A percentile compares a stretch with the other conserved stretches of the same genome.
Evolutionary conservation across 2,329 filamentous ascomycete genomes (phyloP).

Genomic region (Hortaea sp.): DNA sequence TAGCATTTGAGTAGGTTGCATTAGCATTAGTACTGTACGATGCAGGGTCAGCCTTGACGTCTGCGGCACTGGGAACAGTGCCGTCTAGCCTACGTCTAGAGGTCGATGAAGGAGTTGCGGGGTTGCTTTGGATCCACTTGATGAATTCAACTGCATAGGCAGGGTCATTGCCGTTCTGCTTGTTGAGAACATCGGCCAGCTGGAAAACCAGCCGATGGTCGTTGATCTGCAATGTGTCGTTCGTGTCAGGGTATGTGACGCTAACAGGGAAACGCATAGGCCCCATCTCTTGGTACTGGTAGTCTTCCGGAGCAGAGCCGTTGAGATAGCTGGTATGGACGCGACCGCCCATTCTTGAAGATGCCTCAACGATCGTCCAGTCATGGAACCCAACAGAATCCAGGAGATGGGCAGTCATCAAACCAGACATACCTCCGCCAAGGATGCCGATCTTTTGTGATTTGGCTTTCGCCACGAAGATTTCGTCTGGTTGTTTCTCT

Average conservation of each 20-base stretch:
- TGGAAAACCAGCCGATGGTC: constrained; percentile 58
- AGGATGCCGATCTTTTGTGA: constrained; percentile 52
- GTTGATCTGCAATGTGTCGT: constrained; percentile 48
- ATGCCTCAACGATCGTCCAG: constrained; percentile 53
- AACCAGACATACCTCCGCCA: constrained; percentile 55
- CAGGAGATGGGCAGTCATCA: constrained; percentile 46
- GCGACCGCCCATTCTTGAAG: constrained; percentile 51
- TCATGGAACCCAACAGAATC: constrained; percentile 49
- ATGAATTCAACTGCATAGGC: constrained; percentile 49
- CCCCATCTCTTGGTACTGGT: constrained; percentile 59
- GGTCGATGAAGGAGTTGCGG: constrained; percentile 44
- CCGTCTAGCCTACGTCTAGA: constrained; percentile 42
- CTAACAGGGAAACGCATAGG: constrained; percentile 55
- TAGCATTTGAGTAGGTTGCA: constrained; percentile 25
- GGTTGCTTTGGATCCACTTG: constrained; percentile 48
- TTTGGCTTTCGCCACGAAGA: constrained; percentile 47
- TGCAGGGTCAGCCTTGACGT: constrained; percentile 35
- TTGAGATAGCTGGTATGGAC: constrained; percentile 55
- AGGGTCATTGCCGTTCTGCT: constrained; percentile 45
- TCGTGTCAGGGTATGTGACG: constrained; percentile 40
- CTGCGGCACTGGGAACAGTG: constrained; percentile 42
- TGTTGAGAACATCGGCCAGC: constrained; percentile 50
- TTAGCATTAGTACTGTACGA: constrained; percentile 21
- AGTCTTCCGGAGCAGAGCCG: constrained; percentile 48
- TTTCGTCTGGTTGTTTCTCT: constrained; percentile 42